Base-by-base conservation (phyloP, 2,329 filamentous ascomycete genomes). In the Talaromyces sp. region DNA sequence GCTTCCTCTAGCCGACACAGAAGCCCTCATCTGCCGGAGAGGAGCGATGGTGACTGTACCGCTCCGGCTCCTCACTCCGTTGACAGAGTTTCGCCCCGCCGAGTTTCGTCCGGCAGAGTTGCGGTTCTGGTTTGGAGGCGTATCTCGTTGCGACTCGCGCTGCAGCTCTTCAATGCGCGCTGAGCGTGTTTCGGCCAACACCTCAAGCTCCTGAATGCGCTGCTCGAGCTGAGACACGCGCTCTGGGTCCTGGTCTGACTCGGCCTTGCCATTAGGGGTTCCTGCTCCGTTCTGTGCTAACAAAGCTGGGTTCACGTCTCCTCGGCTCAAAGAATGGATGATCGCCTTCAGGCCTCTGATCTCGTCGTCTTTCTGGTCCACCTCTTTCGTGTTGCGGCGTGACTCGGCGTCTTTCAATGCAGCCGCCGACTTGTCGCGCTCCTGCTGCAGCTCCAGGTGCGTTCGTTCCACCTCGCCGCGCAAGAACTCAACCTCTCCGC, bases 271-370 rank as follows among this genome's bases (percentile, higher is more conserved):
- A 4, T 62, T 42, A 40, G 64, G 59, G 36, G 55, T 61, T 18
- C 64, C 61, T 30, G 66, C 56, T 31, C 68, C 71, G 61, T 73
- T 73, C 63, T 74, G 71, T 34, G 65, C 69, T 28, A 71, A 60
- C 47, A 70, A 63, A 40, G 68, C 61, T 28, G 70, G 65, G 61
- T 69, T 70, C 14, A 72, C 67, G 33, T 75, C 76, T 30, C 75
- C 91, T 64, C 92, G 85, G 74, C 92, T 96, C 42, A 99, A 82
- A 18, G 92, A 96, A 77, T 98, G 94, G 64, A 99, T 98, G 72
- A 99, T 98, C 51, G 95, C 94, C 77, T 98, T 99, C 66, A 99
- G 84, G 54, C 95, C 95, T 65, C 94, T 86, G 70, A 99, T 98
- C 79, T 99, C 95, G 69, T 99, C 95, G 70, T 99, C 94, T 73